Base-by-base conservation (phyloP, 352 stramenopile species). In the Pilasporangium apinafurcum region DNA sequence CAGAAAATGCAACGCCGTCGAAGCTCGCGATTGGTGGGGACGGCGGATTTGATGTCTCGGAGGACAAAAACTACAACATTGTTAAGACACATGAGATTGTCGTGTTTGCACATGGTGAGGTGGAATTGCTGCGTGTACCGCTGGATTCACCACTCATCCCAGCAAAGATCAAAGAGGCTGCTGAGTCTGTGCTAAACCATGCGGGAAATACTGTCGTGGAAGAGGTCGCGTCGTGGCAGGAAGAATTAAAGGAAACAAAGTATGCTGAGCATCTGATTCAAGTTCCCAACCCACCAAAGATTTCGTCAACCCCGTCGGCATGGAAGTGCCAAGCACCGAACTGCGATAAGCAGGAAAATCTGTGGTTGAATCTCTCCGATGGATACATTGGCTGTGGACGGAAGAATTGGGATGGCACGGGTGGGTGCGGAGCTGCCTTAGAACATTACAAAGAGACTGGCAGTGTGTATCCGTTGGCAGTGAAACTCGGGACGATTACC, bases 301-400 rank as follows among this genome's bases (percentile, higher is more conserved):
- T 94, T 39, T 71, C 78, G 33, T 84, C 80, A 0, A 87, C 86
- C 47, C 77, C 80, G 3, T 29, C 65, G 29, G 56, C 59, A 4
- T 94, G 83, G 70, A 90, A 86, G 41, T 97, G 88, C 55, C 68
- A 86, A 52, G 98, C 94, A 48, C 74, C 96, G 33, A 77, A 96
- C 37, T 98, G 82, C 56, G 96, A 97, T 35, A 95, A 96, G 57
- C 94, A 83, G 10, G 90, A 98, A 47, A 99, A 99, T 70, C 58
- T 99, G 26, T 99, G 97, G 97, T 64, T 99, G 18, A 99, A 99
- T 65, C 70, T 99, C 8, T 97, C 85, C 25, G 80, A 92, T 51
- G 83, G 83, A 9, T 92, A 71, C 59, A 87, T 94, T 59, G 83
- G 83, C 17, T 94, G 80, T 44, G 83, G 83, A 0, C 62, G 83